Evolutionary conservation across 495 filamentous ascomycete species (phyloP).

Genomic region (Letharia columbiana): DNA sequence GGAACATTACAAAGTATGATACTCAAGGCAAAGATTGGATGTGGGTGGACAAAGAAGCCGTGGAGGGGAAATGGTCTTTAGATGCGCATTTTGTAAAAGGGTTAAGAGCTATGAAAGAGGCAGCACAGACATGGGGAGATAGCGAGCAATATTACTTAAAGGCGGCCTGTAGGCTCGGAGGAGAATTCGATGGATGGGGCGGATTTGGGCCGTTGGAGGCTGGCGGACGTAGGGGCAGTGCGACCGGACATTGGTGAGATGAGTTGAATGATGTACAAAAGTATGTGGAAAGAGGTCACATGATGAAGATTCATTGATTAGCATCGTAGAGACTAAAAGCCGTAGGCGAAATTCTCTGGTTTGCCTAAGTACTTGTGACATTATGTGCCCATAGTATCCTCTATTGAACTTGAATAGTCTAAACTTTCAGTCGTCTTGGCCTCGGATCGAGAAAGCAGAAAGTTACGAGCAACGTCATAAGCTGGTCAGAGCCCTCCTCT

Average conservation of each 20-base stretch:
- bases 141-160: conserved; percentile 63
- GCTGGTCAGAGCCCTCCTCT: neutral
- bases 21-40: conserved; percentile 61
- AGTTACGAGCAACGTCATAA: neutral
- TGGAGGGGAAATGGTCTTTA: conserved; percentile 53
- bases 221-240: conserved; percentile 7
- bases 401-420: neutral
- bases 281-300: neutral
- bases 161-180: conserved; percentile 62
- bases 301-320: neutral
- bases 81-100: conserved; percentile 84
- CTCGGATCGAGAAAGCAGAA: neutral
- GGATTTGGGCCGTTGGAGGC: conserved; percentile 35
- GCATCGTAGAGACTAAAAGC: neutral
- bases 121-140: conserved; percentile 77
- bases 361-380: neutral
- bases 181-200: conserved; percentile 69
- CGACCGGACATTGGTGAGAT: conserved; percentile 2
- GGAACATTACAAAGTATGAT: conserved; percentile 49
- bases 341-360: neutral
- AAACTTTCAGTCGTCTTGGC: neutral
- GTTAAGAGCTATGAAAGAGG: conserved; percentile 63
- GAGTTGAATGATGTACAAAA: neutral
- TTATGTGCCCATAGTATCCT: neutral
- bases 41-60: conserved; percentile 59